Percentiles rank a stretch among this genome's conserved stretches.
These are phyloP conservation scores for Multifurca ochricompacta DNA, from an alignment of 768 basidiomycete species.

Conservation along the genomic window DNA sequence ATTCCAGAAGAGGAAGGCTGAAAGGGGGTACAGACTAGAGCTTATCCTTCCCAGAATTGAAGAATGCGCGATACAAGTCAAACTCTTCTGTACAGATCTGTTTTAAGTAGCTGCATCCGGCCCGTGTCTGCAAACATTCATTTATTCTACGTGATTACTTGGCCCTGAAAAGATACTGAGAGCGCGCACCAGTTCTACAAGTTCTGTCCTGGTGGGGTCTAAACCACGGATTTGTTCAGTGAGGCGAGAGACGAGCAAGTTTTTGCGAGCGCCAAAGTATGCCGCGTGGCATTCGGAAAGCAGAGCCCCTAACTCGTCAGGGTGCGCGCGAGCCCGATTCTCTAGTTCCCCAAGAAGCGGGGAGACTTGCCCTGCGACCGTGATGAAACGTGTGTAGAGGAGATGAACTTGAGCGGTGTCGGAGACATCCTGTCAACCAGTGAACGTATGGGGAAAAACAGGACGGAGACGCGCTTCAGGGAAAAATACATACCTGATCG, in stretches of 20 bases:
- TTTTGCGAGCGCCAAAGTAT: constrained; percentile 69
- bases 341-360: constrained; percentile 85
- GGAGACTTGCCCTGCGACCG: constrained; percentile 59
- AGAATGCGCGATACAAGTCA: constrained; percentile 75
- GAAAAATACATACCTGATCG: constrained; percentile 60
- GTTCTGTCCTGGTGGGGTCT: constrained; percentile 68
- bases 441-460: not conserved
- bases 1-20: not conserved
- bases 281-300: constrained; percentile 82
- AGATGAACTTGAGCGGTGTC: constrained; percentile 75
- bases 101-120: constrained; percentile 89
- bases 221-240: constrained; percentile 76
- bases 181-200: constrained; percentile 72
- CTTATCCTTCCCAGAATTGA: constrained; percentile 72
- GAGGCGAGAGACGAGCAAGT: constrained; percentile 64
- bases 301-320: constrained; percentile 76
- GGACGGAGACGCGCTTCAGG: not conserved
- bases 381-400: constrained; percentile 81
- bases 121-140: constrained; percentile 54
- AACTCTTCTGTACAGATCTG: constrained; percentile 90
- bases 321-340: constrained; percentile 62
- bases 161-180: not conserved
- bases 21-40: constrained; percentile 46
- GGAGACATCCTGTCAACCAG: constrained; percentile 54
- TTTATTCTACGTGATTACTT: constrained; percentile 2